These are phyloP conservation scores for Kandelia obovata DNA, from an alignment of 345 rosid genomes.

Conservation along the genomic window DNA sequence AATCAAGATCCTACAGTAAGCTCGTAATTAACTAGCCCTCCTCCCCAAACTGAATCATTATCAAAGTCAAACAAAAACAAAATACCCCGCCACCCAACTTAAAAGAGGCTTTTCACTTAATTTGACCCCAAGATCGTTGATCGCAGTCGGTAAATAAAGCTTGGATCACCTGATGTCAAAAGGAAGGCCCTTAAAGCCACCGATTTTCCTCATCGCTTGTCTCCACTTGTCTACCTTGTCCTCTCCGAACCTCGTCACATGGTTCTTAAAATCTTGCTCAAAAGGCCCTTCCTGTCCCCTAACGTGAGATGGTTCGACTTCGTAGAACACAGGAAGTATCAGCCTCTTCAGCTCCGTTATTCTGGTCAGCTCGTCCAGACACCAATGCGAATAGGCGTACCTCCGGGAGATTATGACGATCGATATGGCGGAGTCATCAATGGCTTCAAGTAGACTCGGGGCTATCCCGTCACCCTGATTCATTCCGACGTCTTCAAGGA, in stretches of 20 bases:
- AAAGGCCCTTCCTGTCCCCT: constrained; percentile 40
- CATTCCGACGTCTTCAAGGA: constrained; percentile 41
- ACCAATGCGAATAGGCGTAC: constrained; percentile 46
- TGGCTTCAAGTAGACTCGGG: constrained; percentile 33
- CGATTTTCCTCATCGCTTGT: constrained; percentile 39
- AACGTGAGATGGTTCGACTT: constrained; percentile 48
- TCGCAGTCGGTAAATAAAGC: background rate
- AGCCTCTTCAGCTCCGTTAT: constrained; percentile 34
- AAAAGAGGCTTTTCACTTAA: background rate
- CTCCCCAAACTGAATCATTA: no score
- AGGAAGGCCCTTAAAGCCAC: constrained; percentile 34
- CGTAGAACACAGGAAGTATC: constrained; percentile 45
- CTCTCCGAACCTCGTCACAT: constrained; percentile 16
- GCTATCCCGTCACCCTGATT: constrained; percentile 38
- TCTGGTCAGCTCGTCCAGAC: constrained; percentile 46
- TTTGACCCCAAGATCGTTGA: background rate
- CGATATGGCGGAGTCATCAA: constrained; percentile 50
- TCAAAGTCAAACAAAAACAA: no score
- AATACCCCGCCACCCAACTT: no score
- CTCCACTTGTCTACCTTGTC: constrained; percentile 35
- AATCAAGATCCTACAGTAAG: no score
- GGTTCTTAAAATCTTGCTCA: constrained; percentile 25
- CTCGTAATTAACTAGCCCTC: no score
- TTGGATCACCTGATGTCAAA: constrained; percentile 7
- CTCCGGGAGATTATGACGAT: constrained; percentile 35